A percentile compares a stretch with the other conserved stretches of the same genome.
These are phyloP conservation scores for Pelargonium fulgidum DNA, from an alignment of 441 rosid genomes.

Conservation along the genomic window DNA sequence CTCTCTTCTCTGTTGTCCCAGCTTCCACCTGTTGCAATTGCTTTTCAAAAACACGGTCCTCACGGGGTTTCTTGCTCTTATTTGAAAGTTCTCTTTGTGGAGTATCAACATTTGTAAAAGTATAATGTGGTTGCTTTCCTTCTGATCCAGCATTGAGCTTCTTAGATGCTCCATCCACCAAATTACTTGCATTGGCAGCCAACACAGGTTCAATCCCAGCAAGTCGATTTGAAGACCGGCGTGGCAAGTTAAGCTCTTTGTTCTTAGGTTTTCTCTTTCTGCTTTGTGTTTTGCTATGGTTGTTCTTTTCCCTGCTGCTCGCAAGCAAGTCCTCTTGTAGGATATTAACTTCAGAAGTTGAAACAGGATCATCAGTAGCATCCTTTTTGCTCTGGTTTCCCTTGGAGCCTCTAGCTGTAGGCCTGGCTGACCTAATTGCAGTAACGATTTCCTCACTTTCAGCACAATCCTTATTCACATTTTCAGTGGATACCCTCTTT, in stretches of 20 bases:
- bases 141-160: slow-evolving; percentile 18
- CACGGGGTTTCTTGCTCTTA: slow-evolving; percentile 21
- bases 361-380: slow-evolving; percentile 14
- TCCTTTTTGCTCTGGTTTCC: slow-evolving; percentile 18
- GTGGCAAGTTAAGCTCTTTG: slow-evolving; percentile 27
- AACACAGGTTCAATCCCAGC: slow-evolving; percentile 24
- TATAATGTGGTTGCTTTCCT: slow-evolving; percentile 7
- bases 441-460: slow-evolving; percentile 20
- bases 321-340: slow-evolving; percentile 21
- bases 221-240: slow-evolving; percentile 30
- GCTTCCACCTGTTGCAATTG: slow-evolving; percentile 11
- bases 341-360: slow-evolving; percentile 23
- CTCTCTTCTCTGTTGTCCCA: slow-evolving; percentile 20
- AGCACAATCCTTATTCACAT: slow-evolving; percentile 13
- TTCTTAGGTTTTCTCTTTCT: slow-evolving; percentile 16
- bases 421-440: slow-evolving; percentile 13
- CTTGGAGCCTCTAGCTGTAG: slow-evolving; percentile 16
- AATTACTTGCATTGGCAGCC: slow-evolving; percentile 13
- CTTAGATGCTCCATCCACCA: slow-evolving; percentile 17
- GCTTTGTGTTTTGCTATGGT: slow-evolving; percentile 18
- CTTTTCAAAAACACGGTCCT: slow-evolving; percentile 19
- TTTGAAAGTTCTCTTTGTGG: slow-evolving; percentile 14
- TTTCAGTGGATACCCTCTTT: slow-evolving; percentile 10
- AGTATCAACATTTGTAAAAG: slow-evolving; percentile 7
- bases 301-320: slow-evolving; percentile 15